Conservation (phyloP, 371 early-diverging fungal species). For the Rhizomucor pusillus region DNA sequence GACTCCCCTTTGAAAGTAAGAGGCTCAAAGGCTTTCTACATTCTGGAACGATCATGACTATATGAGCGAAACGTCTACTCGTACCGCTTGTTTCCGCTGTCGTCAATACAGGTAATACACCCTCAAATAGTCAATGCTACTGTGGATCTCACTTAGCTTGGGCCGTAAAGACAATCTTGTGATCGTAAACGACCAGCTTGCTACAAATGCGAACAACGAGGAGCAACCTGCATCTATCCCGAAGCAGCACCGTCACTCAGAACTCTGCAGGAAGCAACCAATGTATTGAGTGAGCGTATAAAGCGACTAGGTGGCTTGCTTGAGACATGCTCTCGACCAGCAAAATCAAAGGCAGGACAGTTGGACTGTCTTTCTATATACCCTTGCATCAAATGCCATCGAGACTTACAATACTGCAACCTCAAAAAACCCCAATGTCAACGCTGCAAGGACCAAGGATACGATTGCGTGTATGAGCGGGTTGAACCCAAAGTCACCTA, state of each 20-base stretch:
- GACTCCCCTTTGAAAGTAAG: too few relatives aligned
- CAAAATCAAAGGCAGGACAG: slow-evolving; percentile 12
- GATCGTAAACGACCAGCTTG: slow-evolving; percentile 44
- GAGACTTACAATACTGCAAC: slow-evolving; percentile 42
- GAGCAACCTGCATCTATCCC: slow-evolving; percentile 40
- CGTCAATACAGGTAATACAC: slow-evolving; percentile 28
- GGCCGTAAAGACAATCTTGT: slow-evolving; percentile 42
- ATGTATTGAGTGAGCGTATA: slow-evolving; percentile 38
- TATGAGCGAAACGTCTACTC: too few relatives aligned
- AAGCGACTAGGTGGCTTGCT: slow-evolving; percentile 18
- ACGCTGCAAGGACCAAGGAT: slow-evolving; percentile 28
- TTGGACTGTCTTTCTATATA: slow-evolving; percentile 7
- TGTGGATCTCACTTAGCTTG: neutral
- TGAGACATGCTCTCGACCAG: slow-evolving; percentile 24
- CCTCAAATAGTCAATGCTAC: neutral
- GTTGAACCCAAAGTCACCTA: slow-evolving; percentile 43
- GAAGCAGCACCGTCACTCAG: slow-evolving; percentile 53
- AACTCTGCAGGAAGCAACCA: slow-evolving; percentile 44
- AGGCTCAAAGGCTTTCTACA: too few relatives aligned
- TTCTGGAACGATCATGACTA: too few relatives aligned
- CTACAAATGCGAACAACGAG: slow-evolving; percentile 42
- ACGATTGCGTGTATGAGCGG: slow-evolving; percentile 27
- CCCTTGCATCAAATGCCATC: slow-evolving; percentile 43
- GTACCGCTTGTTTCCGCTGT: slow-evolving; percentile 36
- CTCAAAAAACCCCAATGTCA: slow-evolving; percentile 32